Conservation (phyloP, 1,139 yeast species). For the Pneumocystis sp. region DNA sequence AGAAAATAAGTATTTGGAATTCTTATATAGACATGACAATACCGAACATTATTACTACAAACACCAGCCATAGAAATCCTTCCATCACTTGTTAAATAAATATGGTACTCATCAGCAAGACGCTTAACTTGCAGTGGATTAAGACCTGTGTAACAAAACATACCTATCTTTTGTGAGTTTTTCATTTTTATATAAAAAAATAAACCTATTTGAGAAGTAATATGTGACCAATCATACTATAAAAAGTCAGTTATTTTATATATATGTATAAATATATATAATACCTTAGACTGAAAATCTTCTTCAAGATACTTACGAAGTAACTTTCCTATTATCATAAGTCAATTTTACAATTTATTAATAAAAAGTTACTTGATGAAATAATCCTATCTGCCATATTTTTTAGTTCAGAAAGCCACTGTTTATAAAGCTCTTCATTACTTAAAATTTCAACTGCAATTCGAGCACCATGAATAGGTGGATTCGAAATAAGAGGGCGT, state of each 20-base stretch:
- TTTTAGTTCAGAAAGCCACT: conserved; percentile 73
- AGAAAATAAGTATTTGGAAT: neutral
- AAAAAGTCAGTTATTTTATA: neutral
- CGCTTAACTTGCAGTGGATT: conserved; percentile 63
- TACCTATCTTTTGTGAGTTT: conserved; percentile 56
- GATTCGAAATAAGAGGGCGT: conserved; percentile 79
- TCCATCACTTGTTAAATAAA: conserved; percentile 46
- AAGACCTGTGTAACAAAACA: conserved; percentile 92
- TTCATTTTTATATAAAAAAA: neutral
- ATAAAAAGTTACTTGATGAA: conserved; percentile 44
- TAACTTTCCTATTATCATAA: conserved; percentile 12
- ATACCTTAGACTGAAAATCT: conserved; percentile 47
- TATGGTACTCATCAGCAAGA: conserved; percentile 61
- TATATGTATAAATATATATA: neutral
- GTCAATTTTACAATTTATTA: neutral
- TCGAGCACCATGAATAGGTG: conserved; percentile 94
- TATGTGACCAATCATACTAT: conserved; percentile 76
- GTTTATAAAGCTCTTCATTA: conserved; percentile 46
- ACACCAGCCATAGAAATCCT: conserved; percentile 90
- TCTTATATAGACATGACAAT: conserved; percentile 23
- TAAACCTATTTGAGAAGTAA: conserved; percentile 30
- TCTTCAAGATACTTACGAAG: conserved; percentile 45
- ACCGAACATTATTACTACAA: conserved; percentile 59
- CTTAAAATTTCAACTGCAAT: conserved; percentile 65
- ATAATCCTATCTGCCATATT: conserved; percentile 80